Evolutionary conservation across 106 monocot species (phyloP), one percentile per base, ranked within the genome.

Genomic region (Chionographis japonica): DNA sequence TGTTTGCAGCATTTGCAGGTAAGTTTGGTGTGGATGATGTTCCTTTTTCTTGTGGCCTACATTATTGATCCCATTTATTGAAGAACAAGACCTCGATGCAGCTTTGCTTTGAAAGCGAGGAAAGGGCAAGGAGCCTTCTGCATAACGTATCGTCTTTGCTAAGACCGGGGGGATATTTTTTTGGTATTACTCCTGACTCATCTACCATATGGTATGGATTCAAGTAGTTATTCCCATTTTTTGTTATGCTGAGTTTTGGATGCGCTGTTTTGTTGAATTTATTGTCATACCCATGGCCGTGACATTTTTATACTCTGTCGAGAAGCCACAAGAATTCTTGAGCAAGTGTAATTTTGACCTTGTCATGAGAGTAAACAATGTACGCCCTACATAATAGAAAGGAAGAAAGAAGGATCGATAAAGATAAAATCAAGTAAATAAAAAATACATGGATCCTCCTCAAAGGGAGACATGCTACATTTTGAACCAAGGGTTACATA

Each of bases 81-180:
- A 59, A 62, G 38, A 36, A 54, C 27, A 27, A 27, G 27, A 27
- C 27, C 27, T 27, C 27, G 27, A 27, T 71, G 42, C 74, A 98
- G 98, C 65, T 82, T n/a, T 93, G 78, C 68, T 98, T 93, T 63
- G 87, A 93, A 63, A 90, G 74, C 19, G 98, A 93, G 76, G 90
- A 93, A 36, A 80, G 73, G 69, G 85, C 79, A 8, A 77, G 74
- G 67, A 90, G 67, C 17, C 92, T 98, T 77, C 78, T 98, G 58
- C 83, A 69, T 3, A 98, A 98, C 81, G 87, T 98, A 37, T 80
- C 98, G 2, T 72, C 72, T 68, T 49, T 98, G 70, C 85, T 98
- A 50, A 98, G 83, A 79, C 98, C 93, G 2, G 93, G 93, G 15
- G 98, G 98, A 65, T 98, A 87, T 65, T 98, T 98, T 71, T 85